Base-by-base conservation (phyloP, 2,329 filamentous ascomycete genomes). In the Rutstroemia sydowiana region DNA sequence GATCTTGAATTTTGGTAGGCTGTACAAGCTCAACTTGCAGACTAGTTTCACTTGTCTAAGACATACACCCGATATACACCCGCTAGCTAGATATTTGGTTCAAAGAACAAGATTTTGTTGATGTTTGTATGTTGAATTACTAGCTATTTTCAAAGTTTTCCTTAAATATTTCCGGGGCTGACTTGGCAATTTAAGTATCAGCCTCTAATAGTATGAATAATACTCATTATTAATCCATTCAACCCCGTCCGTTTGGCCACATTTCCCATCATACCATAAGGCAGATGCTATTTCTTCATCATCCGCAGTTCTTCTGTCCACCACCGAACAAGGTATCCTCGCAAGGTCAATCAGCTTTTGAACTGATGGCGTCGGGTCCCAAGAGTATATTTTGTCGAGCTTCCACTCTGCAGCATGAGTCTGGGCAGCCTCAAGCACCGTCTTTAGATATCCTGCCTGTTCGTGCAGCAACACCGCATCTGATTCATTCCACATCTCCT, bases 161-260 rank as follows among this genome's bases (percentile, higher is more conserved):
- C n/a, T n/a, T n/a, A n/a, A n/a, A n/a, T n/a, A n/a, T n/a, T n/a
- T n/a, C n/a, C n/a, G n/a, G n/a, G n/a, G n/a, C n/a, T n/a, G n/a
- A n/a, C n/a, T n/a, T n/a, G n/a, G n/a, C n/a, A n/a, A n/a, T n/a
- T n/a, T n/a, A n/a, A n/a, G n/a, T n/a, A n/a, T n/a, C n/a, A n/a
- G n/a, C n/a, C n/a, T n/a, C 34, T 36, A 40, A 18, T 18, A 40
- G 87, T 86, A 90, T 2, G 74, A 84, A 67, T 79, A 89, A 69
- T 87, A 88, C 69, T 89, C 84, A 61, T 86, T 88, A 20, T 75
- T 77, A 46, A 87, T 68, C 86, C 86, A 90, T 42, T 85, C 78
- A 3, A 87, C 68, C 16, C 76, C 70, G 5, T 73, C 69, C 1
- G 67, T 71, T 1, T 69, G 61, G 9, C 72, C 75, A 11, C 67